Base-by-base conservation (phyloP, 768 basidiomycete species). In the Tephrocybe rancida region DNA sequence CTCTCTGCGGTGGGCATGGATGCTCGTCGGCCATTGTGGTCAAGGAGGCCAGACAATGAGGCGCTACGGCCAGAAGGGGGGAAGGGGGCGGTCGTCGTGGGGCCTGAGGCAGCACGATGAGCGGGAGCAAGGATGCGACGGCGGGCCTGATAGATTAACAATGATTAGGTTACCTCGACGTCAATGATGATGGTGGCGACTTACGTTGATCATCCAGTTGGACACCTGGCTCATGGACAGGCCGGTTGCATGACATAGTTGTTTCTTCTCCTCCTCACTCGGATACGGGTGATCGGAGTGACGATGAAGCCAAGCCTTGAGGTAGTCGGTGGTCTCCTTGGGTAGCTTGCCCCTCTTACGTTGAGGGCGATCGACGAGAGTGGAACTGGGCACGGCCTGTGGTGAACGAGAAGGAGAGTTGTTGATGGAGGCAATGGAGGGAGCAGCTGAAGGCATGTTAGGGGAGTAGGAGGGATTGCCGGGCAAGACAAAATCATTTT, bases 151-250 rank as follows among this genome's bases (percentile, higher is more conserved):
- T 58, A 21, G 14, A 22, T n/a, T n/a, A 6, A n/a, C n/a, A 46
- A 22, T 18, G 19, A 18, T 41, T 50, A 29, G 35, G 37, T 59
- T 48, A 58, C 56, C 43, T 52, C 54, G 45, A 25, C 64, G 50
- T 35, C 49, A 34, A 44, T 51, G 30, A 48, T 14, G 53, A 24
- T 41, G 45, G 48, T 54, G 57, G 44, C 38, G 7, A 76, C 71
- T 52, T 38, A 79, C 91, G 62, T 93, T 93, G 64, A 93, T 93
- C 91, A 93, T 93, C 91, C 91, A 93, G 68, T 93, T 93, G 48
- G 89, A 91, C 0, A 93, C 90, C 70, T 94, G 91, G 70, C 80
- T 84, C 90, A 93, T 93, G 73, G 86, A 90, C 58, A 94, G 73
- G 22, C 90, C 90, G 1, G 91, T 94, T 35, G 88, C 88, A 61